Base-by-base conservation (phyloP, 129 eudicot species). In the Flaveria robusta region DNA sequence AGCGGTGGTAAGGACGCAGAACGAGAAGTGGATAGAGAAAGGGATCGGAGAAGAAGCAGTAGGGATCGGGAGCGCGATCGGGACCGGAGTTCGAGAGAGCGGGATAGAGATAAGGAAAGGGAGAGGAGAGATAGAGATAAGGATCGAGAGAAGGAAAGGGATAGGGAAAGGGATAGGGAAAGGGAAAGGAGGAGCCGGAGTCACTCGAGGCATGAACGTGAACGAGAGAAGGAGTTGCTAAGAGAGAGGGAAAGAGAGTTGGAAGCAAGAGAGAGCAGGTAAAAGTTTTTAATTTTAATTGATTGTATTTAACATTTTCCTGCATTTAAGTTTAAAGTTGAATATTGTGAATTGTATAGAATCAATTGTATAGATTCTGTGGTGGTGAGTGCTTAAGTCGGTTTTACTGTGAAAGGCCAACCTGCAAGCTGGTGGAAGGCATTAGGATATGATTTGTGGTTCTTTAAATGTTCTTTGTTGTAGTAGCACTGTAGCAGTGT, bases 261-360 rank as follows among this genome's bases (percentile, higher is more conserved):
- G 27, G 97, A 87, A 43, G n/a, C 77, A 9, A 78, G 96, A n/a
- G 98, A 93, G 31, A 87, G 89, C 95, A 88, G 97, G 97, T 93
- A 88, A 74, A 55, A 0, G 12, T 66, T 20, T 75, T 84, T 23
- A 10, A 47, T 42, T 43, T n/a, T 3, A 4, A 12, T 60, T 26
- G 41, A 60, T 39, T 60, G 7, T 13, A 23, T 10, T 58, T 54
- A 0, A 56, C 31, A 22, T 19, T 56, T 20, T 18, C 15, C 22
- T 26, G 41, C 4, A 15, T 63, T 15, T 29, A 31, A 2, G 43
- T 41, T 19, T 9, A 20, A 39, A 42, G 19, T 41, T 37, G 34
- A 20, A 42, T 55, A 42, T 42, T 68, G 51, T 68, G 72, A 20
- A 11, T 41, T 67, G 19, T 19, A 42, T 41, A 1, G 72, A 11